A percentile compares a stretch with the other conserved stretches of the same genome.
phyloP scores from a whole-genome alignment of 495 filamentous ascomycete genomes.

The Penicillium coffeae region DNA sequence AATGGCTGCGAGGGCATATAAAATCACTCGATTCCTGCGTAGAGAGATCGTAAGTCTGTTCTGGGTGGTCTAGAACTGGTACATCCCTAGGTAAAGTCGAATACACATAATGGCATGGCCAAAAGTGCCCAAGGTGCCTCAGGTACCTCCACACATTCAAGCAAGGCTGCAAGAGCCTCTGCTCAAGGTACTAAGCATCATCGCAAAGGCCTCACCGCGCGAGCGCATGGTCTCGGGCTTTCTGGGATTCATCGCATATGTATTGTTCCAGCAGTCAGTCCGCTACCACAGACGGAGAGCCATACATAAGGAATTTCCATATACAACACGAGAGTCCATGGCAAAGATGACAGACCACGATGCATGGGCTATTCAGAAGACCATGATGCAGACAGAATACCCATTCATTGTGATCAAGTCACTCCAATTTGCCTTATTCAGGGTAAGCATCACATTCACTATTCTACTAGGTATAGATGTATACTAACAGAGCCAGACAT shows the following conservation, averaged over 20 bases:
- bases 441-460: conserved; percentile 24
- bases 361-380: conserved; percentile 52
- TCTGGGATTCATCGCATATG: conserved; percentile 15
- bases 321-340: conserved; percentile 47
- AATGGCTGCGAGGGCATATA: background rate
- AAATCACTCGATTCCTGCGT: background rate
- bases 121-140: too few species aligned
- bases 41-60: too few species aligned
- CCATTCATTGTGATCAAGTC: conserved; percentile 50
- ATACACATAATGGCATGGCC: too few species aligned
- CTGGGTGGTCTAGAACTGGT: too few species aligned
- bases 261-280: conserved; percentile 25
- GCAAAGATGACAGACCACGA: conserved; percentile 55
- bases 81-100: too few species aligned
- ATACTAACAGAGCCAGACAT: conserved; percentile 45
- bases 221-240: conserved; percentile 6
- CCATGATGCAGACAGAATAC: conserved; percentile 48
- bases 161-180: background rate
- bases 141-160: background rate
- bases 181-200: background rate
- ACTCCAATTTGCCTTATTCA: conserved; percentile 62
- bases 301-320: conserved; percentile 43
- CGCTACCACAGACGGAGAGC: conserved; percentile 44
- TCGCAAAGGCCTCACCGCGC: background rate
- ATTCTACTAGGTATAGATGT: too few species aligned